phyloP scores from a whole-genome alignment of 768 basidiomycete species.

The Rhizopogon vulgaris region DNA sequence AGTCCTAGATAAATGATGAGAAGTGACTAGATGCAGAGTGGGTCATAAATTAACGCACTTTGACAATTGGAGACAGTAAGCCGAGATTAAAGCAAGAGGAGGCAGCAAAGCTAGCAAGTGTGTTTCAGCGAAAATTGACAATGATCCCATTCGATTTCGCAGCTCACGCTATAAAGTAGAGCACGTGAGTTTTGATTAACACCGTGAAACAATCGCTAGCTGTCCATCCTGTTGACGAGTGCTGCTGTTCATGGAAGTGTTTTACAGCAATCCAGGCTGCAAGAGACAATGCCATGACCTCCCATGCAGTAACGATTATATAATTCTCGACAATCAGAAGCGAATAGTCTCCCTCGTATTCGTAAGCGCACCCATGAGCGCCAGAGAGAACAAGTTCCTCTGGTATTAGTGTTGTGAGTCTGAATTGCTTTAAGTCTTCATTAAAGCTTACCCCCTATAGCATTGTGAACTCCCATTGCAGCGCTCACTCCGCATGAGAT shows the following conservation, averaged over 20 bases:
- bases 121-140: background rate
- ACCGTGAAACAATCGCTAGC: background rate
- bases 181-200: background rate
- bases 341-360: background rate
- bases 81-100: background rate
- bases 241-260: background rate
- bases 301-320: background rate
- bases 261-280: background rate
- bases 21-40: background rate
- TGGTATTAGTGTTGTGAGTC: background rate
- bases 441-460: background rate
- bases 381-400: background rate
- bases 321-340: background rate
- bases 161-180: background rate
- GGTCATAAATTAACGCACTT: background rate
- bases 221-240: background rate
- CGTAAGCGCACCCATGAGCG: background rate
- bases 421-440: background rate
- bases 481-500: background rate
- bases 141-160: background rate
- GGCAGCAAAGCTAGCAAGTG: background rate
- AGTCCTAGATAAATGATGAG: background rate
- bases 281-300: background rate
- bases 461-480: background rate
- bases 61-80: background rate